Conservation (phyloP, 148 eudicot genomes). For the Chenopodium formosanum region DNA sequence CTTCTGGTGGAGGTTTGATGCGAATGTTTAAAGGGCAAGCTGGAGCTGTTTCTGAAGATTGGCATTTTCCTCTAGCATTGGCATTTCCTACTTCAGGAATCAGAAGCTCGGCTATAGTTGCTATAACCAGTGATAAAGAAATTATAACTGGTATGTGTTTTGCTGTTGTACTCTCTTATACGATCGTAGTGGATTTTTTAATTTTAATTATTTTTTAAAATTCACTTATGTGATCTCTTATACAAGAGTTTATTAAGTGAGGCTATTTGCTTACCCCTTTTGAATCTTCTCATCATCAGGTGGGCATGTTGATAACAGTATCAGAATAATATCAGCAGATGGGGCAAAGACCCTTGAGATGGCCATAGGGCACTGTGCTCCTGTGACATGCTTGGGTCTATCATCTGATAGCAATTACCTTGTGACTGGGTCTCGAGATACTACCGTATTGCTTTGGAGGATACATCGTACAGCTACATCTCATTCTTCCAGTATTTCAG, state of each 20-base stretch:
- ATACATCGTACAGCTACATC: constrained; percentile 51
- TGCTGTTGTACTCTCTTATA: not conserved
- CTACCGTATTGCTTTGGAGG: constrained; percentile 84
- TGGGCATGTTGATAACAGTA: constrained; percentile 91
- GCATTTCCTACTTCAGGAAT: constrained; percentile 87
- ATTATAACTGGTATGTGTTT: constrained; percentile 72
- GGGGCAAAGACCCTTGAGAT: constrained; percentile 87
- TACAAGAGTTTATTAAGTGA: not conserved
- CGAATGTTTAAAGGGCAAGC: constrained; percentile 84
- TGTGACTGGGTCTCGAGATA: constrained; percentile 86
- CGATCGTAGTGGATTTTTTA: not conserved
- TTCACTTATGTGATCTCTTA: not conserved
- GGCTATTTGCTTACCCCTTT: constrained; percentile 2
- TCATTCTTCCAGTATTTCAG: constrained; percentile 42
- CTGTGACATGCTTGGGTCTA: constrained; percentile 88
- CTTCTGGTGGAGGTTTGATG: constrained; percentile 79
- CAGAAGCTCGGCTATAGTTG: constrained; percentile 75
- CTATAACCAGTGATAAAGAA: constrained; percentile 72
- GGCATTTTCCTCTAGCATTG: constrained; percentile 88
- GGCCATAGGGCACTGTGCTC: constrained; percentile 92
- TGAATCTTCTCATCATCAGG: constrained; percentile 42
- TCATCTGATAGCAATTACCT: constrained; percentile 82
- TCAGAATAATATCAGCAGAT: constrained; percentile 79
- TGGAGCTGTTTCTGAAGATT: constrained; percentile 55
- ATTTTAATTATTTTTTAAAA: not conserved